phyloP scores from a whole-genome alignment of 805 yeast species.

The Citeromyces nyonsensis region DNA sequence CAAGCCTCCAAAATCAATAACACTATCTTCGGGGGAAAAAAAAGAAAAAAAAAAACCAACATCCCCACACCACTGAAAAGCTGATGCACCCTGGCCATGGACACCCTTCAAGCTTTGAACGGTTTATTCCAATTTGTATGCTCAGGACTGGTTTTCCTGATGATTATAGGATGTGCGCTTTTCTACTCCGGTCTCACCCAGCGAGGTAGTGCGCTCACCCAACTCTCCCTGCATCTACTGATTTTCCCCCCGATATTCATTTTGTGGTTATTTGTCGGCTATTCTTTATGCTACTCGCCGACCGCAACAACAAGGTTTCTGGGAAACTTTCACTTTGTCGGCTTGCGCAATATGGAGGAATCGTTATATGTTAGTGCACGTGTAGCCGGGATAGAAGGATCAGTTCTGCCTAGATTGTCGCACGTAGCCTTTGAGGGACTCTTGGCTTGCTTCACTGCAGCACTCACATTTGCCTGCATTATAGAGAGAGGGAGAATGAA shows the following conservation, averaged over 20 bases:
- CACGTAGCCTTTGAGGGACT: conserved; percentile 71
- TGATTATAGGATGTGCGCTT: conserved; percentile 82
- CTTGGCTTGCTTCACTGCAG: conserved; percentile 70
- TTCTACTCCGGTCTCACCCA: conserved; percentile 77
- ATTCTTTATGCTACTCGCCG: conserved; percentile 61
- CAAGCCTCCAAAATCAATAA: background rate
- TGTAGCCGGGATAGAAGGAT: conserved; percentile 4
- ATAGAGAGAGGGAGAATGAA: conserved; percentile 80
- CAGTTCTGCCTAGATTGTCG: conserved; percentile 50
- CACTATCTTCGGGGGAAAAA: background rate
- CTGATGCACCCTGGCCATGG: background rate
- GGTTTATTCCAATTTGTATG: conserved; percentile 28
- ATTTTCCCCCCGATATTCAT: conserved; percentile 51
- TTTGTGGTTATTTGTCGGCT: conserved; percentile 92
- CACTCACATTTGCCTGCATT: conserved; percentile 74
- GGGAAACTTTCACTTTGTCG: conserved; percentile 67
- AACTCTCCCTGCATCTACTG: conserved; percentile 62
- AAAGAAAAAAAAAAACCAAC: background rate
- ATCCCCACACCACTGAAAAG: background rate
- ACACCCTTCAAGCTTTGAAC: background rate
- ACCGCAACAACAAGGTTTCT: conserved; percentile 60
- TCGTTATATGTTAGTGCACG: conserved; percentile 12
- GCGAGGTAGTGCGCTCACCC: conserved; percentile 63
- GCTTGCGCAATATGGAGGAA: conserved; percentile 32
- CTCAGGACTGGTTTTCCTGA: conserved; percentile 49